These are phyloP conservation scores for Saturnispora hagleri DNA, from an alignment of 805 yeast species.

Conservation along the genomic window DNA sequence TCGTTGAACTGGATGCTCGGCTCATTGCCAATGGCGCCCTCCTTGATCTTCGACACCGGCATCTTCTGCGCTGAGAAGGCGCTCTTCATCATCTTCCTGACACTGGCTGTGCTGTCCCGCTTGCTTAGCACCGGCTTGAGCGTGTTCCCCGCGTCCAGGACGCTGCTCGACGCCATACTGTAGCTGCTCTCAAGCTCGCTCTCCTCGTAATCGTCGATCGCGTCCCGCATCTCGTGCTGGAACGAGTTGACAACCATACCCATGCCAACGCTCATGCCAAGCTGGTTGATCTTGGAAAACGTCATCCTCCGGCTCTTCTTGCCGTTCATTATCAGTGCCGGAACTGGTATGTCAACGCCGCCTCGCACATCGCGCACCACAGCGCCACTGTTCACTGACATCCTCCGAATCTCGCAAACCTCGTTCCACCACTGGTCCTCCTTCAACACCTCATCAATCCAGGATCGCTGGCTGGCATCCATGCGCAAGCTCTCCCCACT, in stretches of 20 bases:
- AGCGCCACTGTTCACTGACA: neutral
- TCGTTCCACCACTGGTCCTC: slow-evolving; percentile 80
- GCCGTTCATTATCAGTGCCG: neutral
- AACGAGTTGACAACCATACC: slow-evolving; percentile 9
- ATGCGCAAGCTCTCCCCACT: slow-evolving; percentile 44
- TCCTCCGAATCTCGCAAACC: slow-evolving; percentile 4
- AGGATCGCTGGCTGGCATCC: slow-evolving; percentile 30
- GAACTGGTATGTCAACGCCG: neutral
- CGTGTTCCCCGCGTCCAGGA: neutral
- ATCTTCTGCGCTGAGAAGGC: slow-evolving; percentile 55
- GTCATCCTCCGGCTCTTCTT: neutral
- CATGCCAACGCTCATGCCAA: slow-evolving; percentile 13
- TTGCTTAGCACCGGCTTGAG: neutral
- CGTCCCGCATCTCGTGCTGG: slow-evolving; percentile 3
- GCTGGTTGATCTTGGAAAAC: slow-evolving; percentile 6
- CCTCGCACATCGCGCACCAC: neutral
- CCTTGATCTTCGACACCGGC: slow-evolving; percentile 58
- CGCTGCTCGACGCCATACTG: slow-evolving; percentile 1
- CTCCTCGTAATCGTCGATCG: slow-evolving; percentile 1
- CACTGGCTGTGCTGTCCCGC: neutral
- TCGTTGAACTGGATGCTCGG: slow-evolving; percentile 47
- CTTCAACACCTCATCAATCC: slow-evolving; percentile 41
- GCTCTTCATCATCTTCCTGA: slow-evolving; percentile 17
- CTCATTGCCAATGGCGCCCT: slow-evolving; percentile 58
- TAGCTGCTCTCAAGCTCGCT: slow-evolving; percentile 3